A percentile compares a stretch with the other conserved stretches of the same genome.
Conservation (phyloP, 2,329 filamentous ascomycete species). For the Aspergillus texensis region DNA sequence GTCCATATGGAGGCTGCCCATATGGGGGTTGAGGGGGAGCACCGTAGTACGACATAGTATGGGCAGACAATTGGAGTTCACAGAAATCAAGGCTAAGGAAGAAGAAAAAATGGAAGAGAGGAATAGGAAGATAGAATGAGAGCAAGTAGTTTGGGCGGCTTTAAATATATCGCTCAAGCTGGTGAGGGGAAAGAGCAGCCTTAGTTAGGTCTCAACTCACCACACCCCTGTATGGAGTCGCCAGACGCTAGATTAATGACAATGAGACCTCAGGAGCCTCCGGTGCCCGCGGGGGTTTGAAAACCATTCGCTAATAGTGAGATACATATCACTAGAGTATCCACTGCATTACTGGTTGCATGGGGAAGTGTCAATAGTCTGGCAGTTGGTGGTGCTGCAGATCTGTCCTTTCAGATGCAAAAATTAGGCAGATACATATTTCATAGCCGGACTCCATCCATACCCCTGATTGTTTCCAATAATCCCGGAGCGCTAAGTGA, state of each 20-base stretch:
- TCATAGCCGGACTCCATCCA: background rate
- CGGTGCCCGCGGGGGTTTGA: background rate
- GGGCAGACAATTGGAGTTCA: too few relatives aligned
- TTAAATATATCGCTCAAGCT: slow-evolving; percentile 6
- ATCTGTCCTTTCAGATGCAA: slow-evolving; percentile 17
- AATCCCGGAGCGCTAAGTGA: background rate
- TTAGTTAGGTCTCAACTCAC: background rate
- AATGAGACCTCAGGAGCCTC: slow-evolving; percentile 3
- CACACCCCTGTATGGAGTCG: slow-evolving; percentile 3
- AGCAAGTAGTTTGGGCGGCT: background rate
- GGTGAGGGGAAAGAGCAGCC: background rate
- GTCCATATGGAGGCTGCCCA: slow-evolving; percentile 9
- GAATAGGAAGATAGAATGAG: background rate
- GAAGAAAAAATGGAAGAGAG: background rate
- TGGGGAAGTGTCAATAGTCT: slow-evolving; percentile 20
- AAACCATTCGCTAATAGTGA: slow-evolving; percentile 3
- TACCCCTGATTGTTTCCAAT: background rate
- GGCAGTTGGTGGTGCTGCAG: slow-evolving; percentile 15
- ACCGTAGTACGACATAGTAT: slow-evolving; percentile 9
- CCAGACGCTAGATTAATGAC: background rate
- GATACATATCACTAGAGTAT: slow-evolving; percentile 1
- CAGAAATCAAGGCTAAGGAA: background rate
- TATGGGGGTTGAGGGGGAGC: slow-evolving; percentile 4
- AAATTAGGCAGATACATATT: slow-evolving; percentile 25
- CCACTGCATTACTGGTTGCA: slow-evolving; percentile 11